Evolutionary conservation across 805 yeast genomes (phyloP), one percentile per base, ranked within the genome.

Genomic region (Saturnispora serradocipensis): DNA sequence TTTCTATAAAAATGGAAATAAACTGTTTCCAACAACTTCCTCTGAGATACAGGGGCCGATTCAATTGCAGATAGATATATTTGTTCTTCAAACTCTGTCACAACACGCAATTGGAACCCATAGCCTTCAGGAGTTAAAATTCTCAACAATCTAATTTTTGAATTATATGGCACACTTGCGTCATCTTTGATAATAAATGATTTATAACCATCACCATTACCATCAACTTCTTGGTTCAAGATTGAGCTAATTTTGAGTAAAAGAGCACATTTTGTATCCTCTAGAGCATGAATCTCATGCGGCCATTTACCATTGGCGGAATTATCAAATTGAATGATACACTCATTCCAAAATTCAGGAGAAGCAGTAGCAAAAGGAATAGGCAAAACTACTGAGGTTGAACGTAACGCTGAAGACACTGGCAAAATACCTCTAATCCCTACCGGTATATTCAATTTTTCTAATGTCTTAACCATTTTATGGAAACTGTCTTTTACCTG

Each of bases 221-320:
- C 45, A 49, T 79, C 78, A 24, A 43, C 32, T 18, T 54, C 24
- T 52, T 72, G 70, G 48, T 80, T 76, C 46, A 75, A 56, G 6
- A 65, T 56, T 38, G 75, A 78, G 54, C 66, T 58, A 22, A 90
- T 78, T 59, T 85, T 85, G 50, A 93, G 65, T 59, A 91, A 70
- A 58, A 93, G 88, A 7, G 98, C 98, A 32, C 95, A 80, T 63
- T 93, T 93, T 15, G 96, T 85, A 61, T 85, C 83, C 65, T 93
- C 98, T 50, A 89, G 69, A 2, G 97, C 89, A 39, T 74, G 69
- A 5, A 88, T 65, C 64, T 93, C 97, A 66, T 87, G 95, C 2
- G 99, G 99, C 99, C 99, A 93, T 65, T 82, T 81, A n/a, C 79
- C 75, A 36, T 49, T 49, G n/a, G 43, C 35, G 2, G 96, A 87